These are phyloP conservation scores for Plantago major DNA, from an alignment of 257 asterid genomes.

Conservation along the genomic window DNA sequence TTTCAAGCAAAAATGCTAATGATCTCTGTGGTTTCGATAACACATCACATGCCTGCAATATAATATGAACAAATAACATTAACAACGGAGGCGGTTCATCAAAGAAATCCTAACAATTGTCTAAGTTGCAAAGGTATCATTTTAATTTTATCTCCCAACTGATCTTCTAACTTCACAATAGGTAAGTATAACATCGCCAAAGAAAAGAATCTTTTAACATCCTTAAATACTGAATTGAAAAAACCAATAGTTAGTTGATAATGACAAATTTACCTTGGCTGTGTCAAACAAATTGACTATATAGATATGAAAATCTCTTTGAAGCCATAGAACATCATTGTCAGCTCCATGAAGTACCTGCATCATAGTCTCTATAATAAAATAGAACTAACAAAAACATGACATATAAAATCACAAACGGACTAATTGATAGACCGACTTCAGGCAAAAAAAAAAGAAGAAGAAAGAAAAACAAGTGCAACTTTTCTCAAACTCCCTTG, in stretches of 20 bases:
- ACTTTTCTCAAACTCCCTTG: no score
- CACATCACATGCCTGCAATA: conserved; percentile 79
- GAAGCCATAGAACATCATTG: conserved; percentile 96
- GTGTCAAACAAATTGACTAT: conserved; percentile 94
- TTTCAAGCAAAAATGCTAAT: conserved; percentile 84
- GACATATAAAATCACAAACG: no score
- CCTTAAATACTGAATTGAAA: conserved; percentile 9
- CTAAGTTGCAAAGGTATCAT: conserved; percentile 2
- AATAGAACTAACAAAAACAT: not conserved
- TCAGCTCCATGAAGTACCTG: conserved; percentile 99
- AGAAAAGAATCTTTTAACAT: conserved; percentile 11
- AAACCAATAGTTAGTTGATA: not conserved
- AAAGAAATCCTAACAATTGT: conserved; percentile 12
- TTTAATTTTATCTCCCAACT: conserved; percentile 4
- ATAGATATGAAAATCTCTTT: conserved; percentile 92
- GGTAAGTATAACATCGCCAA: conserved; percentile 16
- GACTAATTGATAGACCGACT: no score
- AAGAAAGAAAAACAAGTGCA: no score
- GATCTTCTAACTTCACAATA: conserved; percentile 15
- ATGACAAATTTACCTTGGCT: conserved; percentile 59
- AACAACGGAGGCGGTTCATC: conserved; percentile 9
- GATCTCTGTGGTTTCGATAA: conserved; percentile 89
- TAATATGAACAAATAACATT: conserved; percentile 17
- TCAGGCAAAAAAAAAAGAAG: no score
- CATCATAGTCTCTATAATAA: conserved; percentile 13